A percentile compares a stretch with the other conserved stretches of the same genome.
Evolutionary conservation across 805 yeast genomes (phyloP).

Genomic region (Pichia pseudocactophila): DNA sequence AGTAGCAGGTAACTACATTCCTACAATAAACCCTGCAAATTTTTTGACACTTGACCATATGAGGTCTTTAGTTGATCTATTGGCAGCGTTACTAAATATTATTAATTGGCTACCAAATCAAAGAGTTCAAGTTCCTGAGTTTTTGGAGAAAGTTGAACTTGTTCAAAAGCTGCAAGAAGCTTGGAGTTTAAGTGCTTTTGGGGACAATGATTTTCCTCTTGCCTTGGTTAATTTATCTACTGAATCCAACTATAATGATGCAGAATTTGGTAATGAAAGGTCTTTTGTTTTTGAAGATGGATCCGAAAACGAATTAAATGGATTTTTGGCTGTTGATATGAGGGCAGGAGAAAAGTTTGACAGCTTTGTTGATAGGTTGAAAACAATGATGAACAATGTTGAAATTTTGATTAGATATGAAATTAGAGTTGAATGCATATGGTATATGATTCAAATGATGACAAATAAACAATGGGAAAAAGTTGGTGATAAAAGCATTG

Average conservation of each 20-base stretch:
- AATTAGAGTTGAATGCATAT: slow-evolving; percentile 28
- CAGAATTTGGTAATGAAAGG: neutral
- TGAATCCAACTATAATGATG: neutral
- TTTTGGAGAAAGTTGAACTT: slow-evolving; percentile 10
- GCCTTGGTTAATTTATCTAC: slow-evolving; percentile 2
- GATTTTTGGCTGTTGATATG: slow-evolving; percentile 22
- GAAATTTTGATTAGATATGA: slow-evolving; percentile 49
- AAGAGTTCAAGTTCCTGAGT: slow-evolving; percentile 30
- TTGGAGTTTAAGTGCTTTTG: slow-evolving; percentile 21
- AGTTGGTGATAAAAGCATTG: slow-evolving; percentile 10
- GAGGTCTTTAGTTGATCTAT: slow-evolving; percentile 42
- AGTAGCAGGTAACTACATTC: slow-evolving; percentile 3
- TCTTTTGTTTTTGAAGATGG: neutral
- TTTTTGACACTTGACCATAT: slow-evolving; percentile 32
- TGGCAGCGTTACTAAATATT: slow-evolving; percentile 49
- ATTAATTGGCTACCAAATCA: slow-evolving; percentile 51
- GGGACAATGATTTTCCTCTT: slow-evolving; percentile 6
- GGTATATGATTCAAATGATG: slow-evolving; percentile 12
- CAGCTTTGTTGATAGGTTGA: slow-evolving; percentile 27
- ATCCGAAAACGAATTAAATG: neutral
- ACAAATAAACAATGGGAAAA: slow-evolving; percentile 6
- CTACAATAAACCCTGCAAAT: slow-evolving; percentile 9
- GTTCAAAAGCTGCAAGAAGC: slow-evolving; percentile 20
- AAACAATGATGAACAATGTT: slow-evolving; percentile 30
- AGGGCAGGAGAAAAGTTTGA: slow-evolving; percentile 30